A percentile compares a stretch with the other conserved stretches of the same genome.
Conservation (phyloP, 768 basidiomycete species). For the Coprinopsis cinerea region DNA sequence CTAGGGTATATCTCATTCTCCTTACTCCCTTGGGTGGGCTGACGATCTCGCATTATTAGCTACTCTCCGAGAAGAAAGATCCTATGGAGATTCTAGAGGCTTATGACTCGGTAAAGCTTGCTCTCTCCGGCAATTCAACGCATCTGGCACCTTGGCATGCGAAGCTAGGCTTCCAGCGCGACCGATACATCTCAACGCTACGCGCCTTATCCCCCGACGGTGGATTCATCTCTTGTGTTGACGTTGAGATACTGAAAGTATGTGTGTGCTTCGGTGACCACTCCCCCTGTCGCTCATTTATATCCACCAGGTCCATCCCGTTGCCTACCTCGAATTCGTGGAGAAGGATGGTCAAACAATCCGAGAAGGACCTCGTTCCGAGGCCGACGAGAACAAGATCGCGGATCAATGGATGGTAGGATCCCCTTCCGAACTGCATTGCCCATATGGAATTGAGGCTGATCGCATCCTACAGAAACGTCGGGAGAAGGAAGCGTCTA, state of each 20-base stretch:
- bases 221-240: constrained; percentile 68
- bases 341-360: constrained; percentile 43
- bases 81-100: constrained; percentile 80
- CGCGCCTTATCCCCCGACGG: constrained; percentile 79
- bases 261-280: neutral
- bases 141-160: constrained; percentile 85
- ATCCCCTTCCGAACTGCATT: constrained; percentile 8
- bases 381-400: constrained; percentile 58
- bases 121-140: constrained; percentile 79
- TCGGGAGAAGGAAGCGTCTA: constrained; percentile 52
- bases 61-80: constrained; percentile 67
- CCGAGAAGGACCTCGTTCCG: constrained; percentile 59
- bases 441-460: neutral
- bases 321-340: constrained; percentile 74
- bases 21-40: neutral
- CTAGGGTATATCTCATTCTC: constrained; percentile 50
- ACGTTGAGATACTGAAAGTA: constrained; percentile 68
- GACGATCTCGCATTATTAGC: constrained; percentile 30
- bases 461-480: constrained; percentile 35
- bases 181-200: constrained; percentile 69
- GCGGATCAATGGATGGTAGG: constrained; percentile 69
- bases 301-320: constrained; percentile 49
- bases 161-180: constrained; percentile 71
- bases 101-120: constrained; percentile 57
- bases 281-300: neutral